These are phyloP conservation scores for Cladosporium sp. DNA, from an alignment of 2,329 filamentous ascomycete species.

Conservation along the genomic window DNA sequence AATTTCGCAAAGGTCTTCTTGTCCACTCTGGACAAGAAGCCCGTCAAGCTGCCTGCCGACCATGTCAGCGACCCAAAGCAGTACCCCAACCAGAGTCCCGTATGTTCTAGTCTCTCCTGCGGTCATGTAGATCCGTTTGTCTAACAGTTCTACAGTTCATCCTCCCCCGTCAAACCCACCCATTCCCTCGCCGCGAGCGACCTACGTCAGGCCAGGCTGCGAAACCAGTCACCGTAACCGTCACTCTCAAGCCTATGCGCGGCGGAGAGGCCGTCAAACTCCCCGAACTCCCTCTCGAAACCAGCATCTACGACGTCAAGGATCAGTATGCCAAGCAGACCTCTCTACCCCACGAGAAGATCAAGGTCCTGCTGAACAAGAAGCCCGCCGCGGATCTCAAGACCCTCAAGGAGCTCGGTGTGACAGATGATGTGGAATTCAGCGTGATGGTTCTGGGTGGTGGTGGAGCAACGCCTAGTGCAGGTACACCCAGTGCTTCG, in stretches of 20 bases:
- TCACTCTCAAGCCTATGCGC: constrained; percentile 74
- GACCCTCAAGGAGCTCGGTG: constrained; percentile 41
- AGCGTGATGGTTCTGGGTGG: constrained; percentile 84
- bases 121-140: background rate
- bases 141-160: constrained; percentile 57
- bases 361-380: constrained; percentile 83
- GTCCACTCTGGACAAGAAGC: constrained; percentile 72
- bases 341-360: constrained; percentile 69
- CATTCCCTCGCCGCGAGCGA: constrained; percentile 50
- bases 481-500: constrained; percentile 37
- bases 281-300: constrained; percentile 60
- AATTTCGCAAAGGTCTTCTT: constrained; percentile 84
- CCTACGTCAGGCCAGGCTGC: constrained; percentile 47
- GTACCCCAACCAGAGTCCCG: constrained; percentile 74
- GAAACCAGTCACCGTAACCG: constrained; percentile 42
- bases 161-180: constrained; percentile 63
- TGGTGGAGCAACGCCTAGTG: constrained; percentile 19
- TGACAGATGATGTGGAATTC: constrained; percentile 66
- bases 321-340: constrained; percentile 64
- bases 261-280: constrained; percentile 69
- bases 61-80: constrained; percentile 83
- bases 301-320: constrained; percentile 79
- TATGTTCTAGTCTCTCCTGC: constrained; percentile 47
- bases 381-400: constrained; percentile 65
- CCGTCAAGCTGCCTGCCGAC: constrained; percentile 80